These are phyloP conservation scores for Vigna unguiculata DNA, from an alignment of 306 rosid genomes.

Conservation along the genomic window DNA sequence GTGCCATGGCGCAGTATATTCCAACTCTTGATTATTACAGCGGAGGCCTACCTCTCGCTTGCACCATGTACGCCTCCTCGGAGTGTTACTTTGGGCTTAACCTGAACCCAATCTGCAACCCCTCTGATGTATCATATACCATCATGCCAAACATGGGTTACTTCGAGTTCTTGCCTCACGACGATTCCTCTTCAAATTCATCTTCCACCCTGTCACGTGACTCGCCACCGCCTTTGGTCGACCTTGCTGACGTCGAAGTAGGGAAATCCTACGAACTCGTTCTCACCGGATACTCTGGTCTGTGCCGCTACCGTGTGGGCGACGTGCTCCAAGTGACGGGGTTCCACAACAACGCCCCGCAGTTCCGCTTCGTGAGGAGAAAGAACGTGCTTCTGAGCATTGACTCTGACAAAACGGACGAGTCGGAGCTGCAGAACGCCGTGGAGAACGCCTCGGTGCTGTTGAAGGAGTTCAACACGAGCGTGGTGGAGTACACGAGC, in stretches of 20 bases:
- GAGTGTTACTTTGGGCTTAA: constrained; percentile 89
- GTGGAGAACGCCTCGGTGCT: constrained; percentile 58
- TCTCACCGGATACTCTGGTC: constrained; percentile 68
- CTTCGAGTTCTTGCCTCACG: constrained; percentile 81
- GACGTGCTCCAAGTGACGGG: constrained; percentile 79
- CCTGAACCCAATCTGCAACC: constrained; percentile 67
- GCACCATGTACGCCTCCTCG: constrained; percentile 89
- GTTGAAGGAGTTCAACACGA: constrained; percentile 60
- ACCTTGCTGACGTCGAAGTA: constrained; percentile 61
- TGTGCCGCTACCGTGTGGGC: constrained; percentile 82
- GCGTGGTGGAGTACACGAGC: constrained; percentile 87
- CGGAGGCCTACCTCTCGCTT: constrained; percentile 65
- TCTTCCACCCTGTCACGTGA: constrained; percentile 45
- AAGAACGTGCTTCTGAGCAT: constrained; percentile 81
- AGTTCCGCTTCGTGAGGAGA: constrained; percentile 72
- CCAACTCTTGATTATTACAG: constrained; percentile 74
- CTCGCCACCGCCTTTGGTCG: constrained; percentile 58
- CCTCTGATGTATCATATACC: constrained; percentile 75
- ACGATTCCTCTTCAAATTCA: constrained; percentile 41
- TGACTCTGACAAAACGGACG: constrained; percentile 82
- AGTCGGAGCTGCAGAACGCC: constrained; percentile 71
- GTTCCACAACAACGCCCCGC: constrained; percentile 78
- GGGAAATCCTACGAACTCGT: constrained; percentile 79
- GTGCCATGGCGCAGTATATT: constrained; percentile 94
- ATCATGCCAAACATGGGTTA: constrained; percentile 89